Base-by-base conservation (phyloP, 2,329 filamentous ascomycete species). In the Dactylellina sp. region DNA sequence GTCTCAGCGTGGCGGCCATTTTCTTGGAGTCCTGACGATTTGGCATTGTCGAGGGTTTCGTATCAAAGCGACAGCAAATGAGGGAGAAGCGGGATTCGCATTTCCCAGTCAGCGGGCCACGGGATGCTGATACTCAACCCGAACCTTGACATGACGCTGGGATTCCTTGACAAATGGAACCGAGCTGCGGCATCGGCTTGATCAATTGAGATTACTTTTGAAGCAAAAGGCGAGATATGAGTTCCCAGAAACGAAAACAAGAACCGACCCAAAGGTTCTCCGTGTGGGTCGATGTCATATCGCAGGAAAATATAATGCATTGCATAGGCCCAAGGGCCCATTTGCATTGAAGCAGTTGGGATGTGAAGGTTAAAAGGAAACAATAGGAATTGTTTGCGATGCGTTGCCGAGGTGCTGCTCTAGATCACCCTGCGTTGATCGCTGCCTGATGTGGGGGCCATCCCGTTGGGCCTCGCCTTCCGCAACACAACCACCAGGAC, bases 111-210 rank as follows among this genome's bases (percentile, higher is more conserved):
- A 49, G 66, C 60, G 66, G 66, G 35, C 68, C 60, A 72, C 68
- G 68, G 68, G 63, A 60, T 18, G 63, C 57, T 59, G 63, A 18
- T 60, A 20, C 28, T 47, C 42, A 40, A 68, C 63, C 63, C 55
- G 53, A 68, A 68, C 63, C 63, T 60, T 68, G 63, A 68, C 63
- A 68, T 39, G 20, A 52, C 46, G 46, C 63, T 49, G 63, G 63
- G 63, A 68, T 60, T 59, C 63, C 53, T 60, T 53, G 63, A 53
- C 42, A n/a, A 68, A 53, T 11, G 20, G 25, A 46, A n/a, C n/a
- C n/a, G n/a, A n/a, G 35, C 63, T 49, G 24, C 20, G 39, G 18
- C 46, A 44, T 35, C 18, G 22, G 46, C 25, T 20, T 37, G 46
- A 68, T 68, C n/a, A n/a, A n/a, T n/a, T n/a, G n/a, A n/a, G n/a